A percentile compares a stretch with the other conserved stretches of the same genome.
Evolutionary conservation across 768 basidiomycete genomes (phyloP).

Genomic region (Hysterangium stoloniferum): DNA sequence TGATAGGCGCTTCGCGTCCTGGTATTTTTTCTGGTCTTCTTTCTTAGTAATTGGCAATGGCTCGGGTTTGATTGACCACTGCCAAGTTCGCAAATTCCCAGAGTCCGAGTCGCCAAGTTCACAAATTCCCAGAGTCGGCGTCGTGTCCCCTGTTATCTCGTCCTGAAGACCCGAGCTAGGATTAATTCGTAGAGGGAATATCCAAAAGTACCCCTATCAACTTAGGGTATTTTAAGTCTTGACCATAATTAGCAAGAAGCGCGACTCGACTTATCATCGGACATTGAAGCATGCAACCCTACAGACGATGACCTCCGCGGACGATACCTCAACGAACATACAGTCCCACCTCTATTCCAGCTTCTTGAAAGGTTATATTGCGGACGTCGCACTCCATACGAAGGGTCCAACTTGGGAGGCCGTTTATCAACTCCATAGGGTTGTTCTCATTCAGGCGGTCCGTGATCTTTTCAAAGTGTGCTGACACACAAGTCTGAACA

Average conservation of each 20-base stretch:
- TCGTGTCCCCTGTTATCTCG: too few relatives aligned
- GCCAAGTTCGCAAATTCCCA: too few relatives aligned
- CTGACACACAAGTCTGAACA: not conserved
- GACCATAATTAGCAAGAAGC: too few relatives aligned
- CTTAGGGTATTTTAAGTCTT: too few relatives aligned
- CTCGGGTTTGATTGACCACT: too few relatives aligned
- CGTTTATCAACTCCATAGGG: slow-evolving; percentile 71
- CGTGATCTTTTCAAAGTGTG: slow-evolving; percentile 21
- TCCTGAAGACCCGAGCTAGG: too few relatives aligned
- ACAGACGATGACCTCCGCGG: slow-evolving; percentile 28
- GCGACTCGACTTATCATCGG: too few relatives aligned
- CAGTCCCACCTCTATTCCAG: slow-evolving; percentile 72
- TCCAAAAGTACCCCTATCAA: too few relatives aligned
- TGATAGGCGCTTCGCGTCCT: not conserved
- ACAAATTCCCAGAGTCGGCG: too few relatives aligned
- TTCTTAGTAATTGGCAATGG: not conserved
- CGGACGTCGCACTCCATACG: slow-evolving; percentile 72
- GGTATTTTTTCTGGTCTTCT: not conserved
- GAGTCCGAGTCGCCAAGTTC: too few relatives aligned
- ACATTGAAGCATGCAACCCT: too few relatives aligned
- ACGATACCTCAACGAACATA: slow-evolving; percentile 45
- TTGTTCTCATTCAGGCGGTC: slow-evolving; percentile 85
- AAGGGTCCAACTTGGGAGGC: slow-evolving; percentile 55
- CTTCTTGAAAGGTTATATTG: slow-evolving; percentile 61
- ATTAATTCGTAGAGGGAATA: too few relatives aligned